Percentiles rank a stretch among this genome's conserved stretches.
Conservation (phyloP, 2,329 filamentous ascomycete species). For the Alternaria postmessia region DNA sequence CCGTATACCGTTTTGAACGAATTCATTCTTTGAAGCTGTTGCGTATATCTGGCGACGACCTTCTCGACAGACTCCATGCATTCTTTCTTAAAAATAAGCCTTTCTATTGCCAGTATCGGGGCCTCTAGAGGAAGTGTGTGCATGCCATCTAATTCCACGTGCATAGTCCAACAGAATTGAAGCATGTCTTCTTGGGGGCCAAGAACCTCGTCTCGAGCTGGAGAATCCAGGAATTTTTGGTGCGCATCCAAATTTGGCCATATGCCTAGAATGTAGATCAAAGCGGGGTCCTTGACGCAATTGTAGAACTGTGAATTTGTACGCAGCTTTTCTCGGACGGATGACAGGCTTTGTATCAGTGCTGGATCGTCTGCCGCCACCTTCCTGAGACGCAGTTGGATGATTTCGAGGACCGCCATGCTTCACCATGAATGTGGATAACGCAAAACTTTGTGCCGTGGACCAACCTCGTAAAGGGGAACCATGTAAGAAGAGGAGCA, state of each 20-base stretch:
- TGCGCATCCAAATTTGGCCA: conserved; percentile 42
- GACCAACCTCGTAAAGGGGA: conserved; percentile 27
- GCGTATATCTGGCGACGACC: conserved; percentile 21
- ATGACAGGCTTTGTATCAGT: conserved; percentile 41
- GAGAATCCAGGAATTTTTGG: conserved; percentile 38
- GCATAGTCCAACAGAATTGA: conserved; percentile 41
- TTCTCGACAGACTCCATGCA: conserved; percentile 23
- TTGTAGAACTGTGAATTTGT: conserved; percentile 42
- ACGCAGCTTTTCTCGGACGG: conserved; percentile 35
- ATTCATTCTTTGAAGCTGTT: conserved; percentile 23
- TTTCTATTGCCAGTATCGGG: conserved; percentile 37
- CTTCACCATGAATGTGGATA: conserved; percentile 19
- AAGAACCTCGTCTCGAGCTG: conserved; percentile 36
- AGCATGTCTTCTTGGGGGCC: conserved; percentile 41
- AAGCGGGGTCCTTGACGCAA: conserved; percentile 38
- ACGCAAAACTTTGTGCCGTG: conserved; percentile 29
- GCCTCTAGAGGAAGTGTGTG: conserved; percentile 33
- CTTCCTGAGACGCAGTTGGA: conserved; percentile 37
- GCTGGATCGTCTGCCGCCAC: conserved; percentile 26
- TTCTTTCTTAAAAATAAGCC: conserved; percentile 22
- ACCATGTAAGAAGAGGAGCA: conserved; percentile 1
- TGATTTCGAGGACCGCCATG: conserved; percentile 43
- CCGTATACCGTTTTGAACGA: conserved; percentile 29
- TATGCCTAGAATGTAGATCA: conserved; percentile 44
- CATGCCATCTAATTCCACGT: conserved; percentile 34